Conservation (phyloP, 108 stramenopile species). For the Aureococcus anophagefferens region DNA sequence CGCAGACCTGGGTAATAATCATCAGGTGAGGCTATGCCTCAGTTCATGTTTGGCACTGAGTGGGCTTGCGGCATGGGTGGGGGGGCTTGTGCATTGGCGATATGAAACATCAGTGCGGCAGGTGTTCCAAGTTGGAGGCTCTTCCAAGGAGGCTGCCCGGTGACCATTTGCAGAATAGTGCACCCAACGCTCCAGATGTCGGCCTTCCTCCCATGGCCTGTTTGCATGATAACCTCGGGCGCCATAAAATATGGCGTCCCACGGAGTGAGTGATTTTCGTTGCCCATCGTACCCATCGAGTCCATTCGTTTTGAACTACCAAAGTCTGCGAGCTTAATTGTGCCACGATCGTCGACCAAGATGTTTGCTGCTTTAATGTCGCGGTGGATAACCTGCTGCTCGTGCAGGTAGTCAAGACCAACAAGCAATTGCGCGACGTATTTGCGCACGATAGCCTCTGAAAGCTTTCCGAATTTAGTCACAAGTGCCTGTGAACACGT, state of each 20-base stretch:
- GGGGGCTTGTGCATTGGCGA: constrained; percentile 6
- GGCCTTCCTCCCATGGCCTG: constrained; percentile 19
- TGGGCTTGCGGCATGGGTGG: constrained; percentile 19
- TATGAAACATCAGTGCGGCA: constrained; percentile 11
- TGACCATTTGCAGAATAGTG: constrained; percentile 24
- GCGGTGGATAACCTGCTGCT: constrained; percentile 33
- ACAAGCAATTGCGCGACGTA: constrained; percentile 27
- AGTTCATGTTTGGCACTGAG: too few species aligned
- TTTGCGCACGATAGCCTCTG: constrained; percentile 21
- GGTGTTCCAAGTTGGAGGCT: background rate
- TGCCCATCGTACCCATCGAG: background rate
- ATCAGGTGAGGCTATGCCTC: too few species aligned
- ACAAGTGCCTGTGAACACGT: constrained; percentile 3
- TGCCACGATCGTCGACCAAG: constrained; percentile 13
- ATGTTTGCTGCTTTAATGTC: constrained; percentile 21
- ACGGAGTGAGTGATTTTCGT: constrained; percentile 4
- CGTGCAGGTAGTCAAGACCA: constrained; percentile 42
- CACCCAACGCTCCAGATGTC: constrained; percentile 28
- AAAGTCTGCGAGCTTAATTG: constrained; percentile 22
- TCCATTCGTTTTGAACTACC: constrained; percentile 13
- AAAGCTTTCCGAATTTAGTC: constrained; percentile 11
- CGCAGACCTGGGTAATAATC: too few species aligned
- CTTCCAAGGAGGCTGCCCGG: constrained; percentile 24
- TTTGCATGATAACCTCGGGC: constrained; percentile 20
- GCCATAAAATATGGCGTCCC: constrained; percentile 30